Conservation (phyloP, 257 asterid species). For the Voacanga thouarsii region DNA sequence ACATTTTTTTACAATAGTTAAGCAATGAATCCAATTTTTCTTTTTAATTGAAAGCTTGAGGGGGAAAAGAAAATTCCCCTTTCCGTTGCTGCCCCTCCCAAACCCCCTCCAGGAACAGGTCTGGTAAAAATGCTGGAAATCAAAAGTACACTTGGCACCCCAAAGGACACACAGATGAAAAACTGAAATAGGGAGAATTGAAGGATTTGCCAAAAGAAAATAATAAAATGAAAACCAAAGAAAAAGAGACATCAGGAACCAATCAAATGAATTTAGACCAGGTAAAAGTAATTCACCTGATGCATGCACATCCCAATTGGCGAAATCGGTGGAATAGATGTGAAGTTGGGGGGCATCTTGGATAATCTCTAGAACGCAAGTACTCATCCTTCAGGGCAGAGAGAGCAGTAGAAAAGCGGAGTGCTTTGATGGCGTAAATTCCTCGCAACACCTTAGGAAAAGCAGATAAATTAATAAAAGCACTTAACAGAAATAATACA, state of each 20-base stretch:
- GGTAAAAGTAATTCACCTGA: constrained; percentile 45
- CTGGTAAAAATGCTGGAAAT: background rate
- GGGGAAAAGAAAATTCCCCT: no score
- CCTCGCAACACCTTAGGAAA: constrained; percentile 80
- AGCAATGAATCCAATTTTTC: background rate
- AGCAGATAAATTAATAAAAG: constrained; percentile 21
- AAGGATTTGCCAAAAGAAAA: background rate
- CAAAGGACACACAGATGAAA: background rate
- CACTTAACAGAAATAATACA: constrained; percentile 4
- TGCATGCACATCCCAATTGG: constrained; percentile 93
- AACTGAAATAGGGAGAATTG: background rate
- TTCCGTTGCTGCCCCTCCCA: background rate
- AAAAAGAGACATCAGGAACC: background rate
- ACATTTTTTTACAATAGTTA: background rate
- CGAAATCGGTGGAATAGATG: constrained; percentile 99
- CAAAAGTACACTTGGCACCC: background rate
- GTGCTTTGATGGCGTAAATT: constrained; percentile 86
- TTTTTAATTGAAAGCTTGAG: no score
- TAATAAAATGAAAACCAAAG: background rate
- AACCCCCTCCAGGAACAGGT: background rate
- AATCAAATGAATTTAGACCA: constrained; percentile 2
- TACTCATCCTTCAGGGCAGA: constrained; percentile 93
- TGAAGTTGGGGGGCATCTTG: constrained; percentile 95
- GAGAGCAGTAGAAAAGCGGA: constrained; percentile 96
- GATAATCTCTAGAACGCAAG: constrained; percentile 97